Evolutionary conservation across 2,329 filamentous ascomycete genomes (phyloP), one percentile per base, ranked within the genome.

Genomic region (Pestalotiopsis sp.): DNA sequence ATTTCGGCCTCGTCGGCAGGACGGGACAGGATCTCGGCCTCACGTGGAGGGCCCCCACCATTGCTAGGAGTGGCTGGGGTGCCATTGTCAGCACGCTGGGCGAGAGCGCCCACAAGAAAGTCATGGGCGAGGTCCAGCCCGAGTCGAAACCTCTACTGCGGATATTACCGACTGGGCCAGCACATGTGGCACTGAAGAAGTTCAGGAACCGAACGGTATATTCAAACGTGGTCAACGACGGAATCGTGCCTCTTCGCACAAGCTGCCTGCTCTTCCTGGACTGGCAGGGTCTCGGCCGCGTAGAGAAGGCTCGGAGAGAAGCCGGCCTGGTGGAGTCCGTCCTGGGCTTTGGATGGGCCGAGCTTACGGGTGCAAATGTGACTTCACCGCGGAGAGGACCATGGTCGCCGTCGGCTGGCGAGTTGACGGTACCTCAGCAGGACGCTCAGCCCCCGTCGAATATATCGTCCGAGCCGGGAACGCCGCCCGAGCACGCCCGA

Each of bases 171-270:
- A 97, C 93, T 7, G 95, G 95, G 0, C 95, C 95, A 17, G 96
- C 95, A 6, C 95, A 98, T 79, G 88, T 90, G 67, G 95, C 95
- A 1, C 82, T 98, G 56, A 91, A 92, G 77, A 94, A 93, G 81
- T 98, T 98, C 79, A 87, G 93, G 25, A 97, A 97, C 78, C 87
- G 95, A 17, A 98, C 96, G 0, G 86, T 98, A 1, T 98, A 98
- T 79, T 97, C 95, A 1, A 98, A 98, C 75, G 95, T 98, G 13
- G 95, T 98, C 73, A 98, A 98, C 76, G 95, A 98, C 80, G 95
- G 95, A 3, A 98, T 99, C 73, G 96, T 99, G 4, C 96, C 96
- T 2, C 83, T 99, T 41, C 90, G 96, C 25, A 99, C 96, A 4
- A 98, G 95, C 71, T 99, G 95, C 79, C 84, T 99, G n/a, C 82